Evolutionary conservation across 352 stramenopile species (phyloP), one percentile per base, ranked within the genome.

Genomic region (Globisporangium emineosum): DNA sequence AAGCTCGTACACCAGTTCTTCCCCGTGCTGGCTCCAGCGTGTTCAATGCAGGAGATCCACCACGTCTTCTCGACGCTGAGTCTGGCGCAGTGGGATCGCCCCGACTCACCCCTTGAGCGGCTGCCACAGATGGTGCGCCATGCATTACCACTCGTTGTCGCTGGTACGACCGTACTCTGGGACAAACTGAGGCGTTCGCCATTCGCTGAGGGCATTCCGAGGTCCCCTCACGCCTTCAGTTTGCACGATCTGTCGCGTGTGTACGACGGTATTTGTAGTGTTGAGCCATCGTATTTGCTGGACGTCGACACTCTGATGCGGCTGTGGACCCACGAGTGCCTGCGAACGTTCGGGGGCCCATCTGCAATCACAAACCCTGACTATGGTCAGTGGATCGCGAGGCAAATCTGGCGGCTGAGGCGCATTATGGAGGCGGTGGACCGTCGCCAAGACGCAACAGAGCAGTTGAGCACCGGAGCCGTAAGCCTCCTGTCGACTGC

Each of bases 161-260:
- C 77, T 23, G 75, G 59, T 0, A 85, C 78, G 0, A 82, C 68
- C 0, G 71, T 86, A 9, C 59, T 91, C 2, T 91, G 82, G 82
- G 74, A 89, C 32, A 70, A 70, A 21, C 57, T 89, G 9, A 62
- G 72, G 5, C 55, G 12, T 8, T 58, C 23, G 1, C 17, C 23
- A 5, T 19, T 6, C 5, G 0, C 21, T 6, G 5, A 3, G 47
- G 32, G 10, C 8, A 6, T 43, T 15, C 21, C 12, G 17, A n/a
- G 3, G 25, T 7, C 13, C 12, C 29, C n/a, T n/a, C n/a, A 43
- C 6, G 21, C 15, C 0, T 86, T 85, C 25, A 65, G 71, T 60
- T 57, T 91, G 0, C 79, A 89, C n/a, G 71, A 85, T 33, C 47
- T 89, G 12, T 65, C 70, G 0, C 60, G 67, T 21, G 75, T 89